These are phyloP conservation scores for Fusarium palustre DNA, from an alignment of 2,329 filamentous ascomycete genomes.

Conservation along the genomic window DNA sequence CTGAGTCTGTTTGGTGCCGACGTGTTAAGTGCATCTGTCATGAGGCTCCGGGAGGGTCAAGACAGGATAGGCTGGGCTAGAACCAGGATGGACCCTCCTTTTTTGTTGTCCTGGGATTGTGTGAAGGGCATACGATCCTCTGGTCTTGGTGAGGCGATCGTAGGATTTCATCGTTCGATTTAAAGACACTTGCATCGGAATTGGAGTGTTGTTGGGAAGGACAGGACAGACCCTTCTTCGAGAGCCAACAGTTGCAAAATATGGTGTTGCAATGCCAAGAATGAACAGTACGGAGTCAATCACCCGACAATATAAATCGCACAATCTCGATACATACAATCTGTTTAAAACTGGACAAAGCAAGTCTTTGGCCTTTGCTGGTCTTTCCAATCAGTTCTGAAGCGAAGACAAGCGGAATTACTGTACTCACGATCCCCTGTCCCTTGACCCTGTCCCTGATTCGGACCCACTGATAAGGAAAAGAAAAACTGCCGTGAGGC, in stretches of 20 bases:
- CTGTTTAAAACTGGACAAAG: not conserved
- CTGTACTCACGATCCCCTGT: not conserved
- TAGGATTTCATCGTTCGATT: constrained; percentile 19
- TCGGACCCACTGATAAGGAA: constrained; percentile 23
- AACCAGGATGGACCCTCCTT: not conserved
- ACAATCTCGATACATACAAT: constrained; percentile 1
- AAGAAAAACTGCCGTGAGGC: constrained; percentile 12
- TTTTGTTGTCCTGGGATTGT: not conserved
- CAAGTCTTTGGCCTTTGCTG: not conserved
- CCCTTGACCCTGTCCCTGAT: constrained; percentile 1
- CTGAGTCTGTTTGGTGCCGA: not conserved
- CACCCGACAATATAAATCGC: not conserved
- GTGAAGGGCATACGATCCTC: not conserved
- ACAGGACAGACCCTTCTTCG: not conserved
- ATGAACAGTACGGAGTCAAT: not conserved
- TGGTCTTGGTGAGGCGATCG: constrained; percentile 11
- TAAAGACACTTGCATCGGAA: not conserved
- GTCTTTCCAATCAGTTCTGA: not conserved
- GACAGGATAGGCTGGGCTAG: not conserved
- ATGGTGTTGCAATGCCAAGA: not conserved
- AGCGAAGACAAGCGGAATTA: not conserved
- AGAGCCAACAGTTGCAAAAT: not conserved
- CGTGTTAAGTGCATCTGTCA: constrained; percentile 1
- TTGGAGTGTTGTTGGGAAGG: no score
- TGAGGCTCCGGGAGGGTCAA: constrained; percentile 14